Conservation (phyloP, 2,329 filamentous ascomycete genomes). For the Phialocephala subalpina region DNA sequence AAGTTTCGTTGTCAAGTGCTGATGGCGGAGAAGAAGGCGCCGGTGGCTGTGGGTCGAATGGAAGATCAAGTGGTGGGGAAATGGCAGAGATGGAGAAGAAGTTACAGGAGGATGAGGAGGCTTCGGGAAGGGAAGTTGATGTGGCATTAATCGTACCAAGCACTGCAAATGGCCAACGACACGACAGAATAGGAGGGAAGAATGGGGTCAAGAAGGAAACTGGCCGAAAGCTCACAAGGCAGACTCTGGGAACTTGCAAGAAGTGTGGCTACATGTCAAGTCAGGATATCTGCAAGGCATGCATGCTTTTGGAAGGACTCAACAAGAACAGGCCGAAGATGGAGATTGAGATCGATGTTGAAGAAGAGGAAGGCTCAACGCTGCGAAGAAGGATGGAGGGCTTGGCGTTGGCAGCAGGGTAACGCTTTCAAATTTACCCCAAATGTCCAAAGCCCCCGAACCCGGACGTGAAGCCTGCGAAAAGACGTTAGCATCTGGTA, state of each 20-base stretch:
- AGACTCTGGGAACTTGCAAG: conserved; percentile 83
- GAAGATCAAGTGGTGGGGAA: conserved; percentile 73
- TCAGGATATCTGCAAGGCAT: conserved; percentile 93
- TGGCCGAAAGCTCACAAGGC: conserved; percentile 57
- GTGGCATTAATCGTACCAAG: conserved; percentile 53
- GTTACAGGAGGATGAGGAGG: conserved; percentile 69
- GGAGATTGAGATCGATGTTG: conserved; percentile 53
- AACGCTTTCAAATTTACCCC: no score
- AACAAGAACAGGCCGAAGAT: conserved; percentile 80
- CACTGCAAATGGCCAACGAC: conserved; percentile 33
- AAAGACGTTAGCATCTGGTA: no score
- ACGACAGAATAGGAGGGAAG: conserved; percentile 34
- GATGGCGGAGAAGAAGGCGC: conserved; percentile 55
- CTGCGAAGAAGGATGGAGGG: conserved; percentile 58
- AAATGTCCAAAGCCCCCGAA: no score
- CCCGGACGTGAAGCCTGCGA: no score
- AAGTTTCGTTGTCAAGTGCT: conserved; percentile 44
- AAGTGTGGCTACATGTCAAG: conserved; percentile 96
- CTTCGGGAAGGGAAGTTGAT: conserved; percentile 70
- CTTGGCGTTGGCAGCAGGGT: conserved; percentile 49
- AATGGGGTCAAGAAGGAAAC: conserved; percentile 38
- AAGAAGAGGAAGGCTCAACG: conserved; percentile 57
- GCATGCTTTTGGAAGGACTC: conserved; percentile 84
- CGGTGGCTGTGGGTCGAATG: conserved; percentile 81
- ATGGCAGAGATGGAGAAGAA: conserved; percentile 84